Percentiles rank a stretch among this genome's conserved stretches.
Evolutionary conservation across 768 basidiomycete genomes (phyloP).

Genomic region (Psilocybe subaeruginosa): DNA sequence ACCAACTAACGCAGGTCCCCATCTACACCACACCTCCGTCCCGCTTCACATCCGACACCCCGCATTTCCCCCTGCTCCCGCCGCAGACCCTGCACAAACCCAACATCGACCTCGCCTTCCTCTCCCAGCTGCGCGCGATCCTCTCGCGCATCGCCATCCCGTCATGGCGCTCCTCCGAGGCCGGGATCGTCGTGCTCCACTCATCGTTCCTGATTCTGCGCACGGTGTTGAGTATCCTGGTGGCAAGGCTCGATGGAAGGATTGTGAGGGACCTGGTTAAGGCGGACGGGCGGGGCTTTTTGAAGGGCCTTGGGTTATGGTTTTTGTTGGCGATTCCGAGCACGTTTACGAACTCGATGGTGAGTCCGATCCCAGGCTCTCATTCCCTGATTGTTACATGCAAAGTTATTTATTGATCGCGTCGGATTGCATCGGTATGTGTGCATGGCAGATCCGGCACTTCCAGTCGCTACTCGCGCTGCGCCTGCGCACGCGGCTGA

Average conservation of each 20-base stretch:
- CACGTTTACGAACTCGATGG: conserved; percentile 96
- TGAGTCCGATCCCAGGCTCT: conserved; percentile 28
- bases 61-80: conserved; percentile 63
- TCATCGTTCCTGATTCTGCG: conserved; percentile 84
- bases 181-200: conserved; percentile 73
- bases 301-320: conserved; percentile 84
- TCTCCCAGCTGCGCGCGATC: conserved; percentile 75
- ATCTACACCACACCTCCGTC: conserved; percentile 50
- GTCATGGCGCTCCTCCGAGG: conserved; percentile 66
- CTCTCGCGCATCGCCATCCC: conserved; percentile 71
- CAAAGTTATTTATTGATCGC: too few relatives aligned
- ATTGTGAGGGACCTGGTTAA: conserved; percentile 90
- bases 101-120: conserved; percentile 68
- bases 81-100: conserved; percentile 50
- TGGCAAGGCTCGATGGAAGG: conserved; percentile 86
- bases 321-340: conserved; percentile 90
- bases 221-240: conserved; percentile 86
- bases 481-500: conserved; percentile 81
- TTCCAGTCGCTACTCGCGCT: conserved; percentile 87
- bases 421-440: not conserved
- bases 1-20: conserved; percentile 33
- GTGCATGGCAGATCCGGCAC: conserved; percentile 71
- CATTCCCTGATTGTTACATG: not conserved
- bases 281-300: conserved; percentile 83
- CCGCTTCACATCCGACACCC: conserved; percentile 54